phyloP scores from a whole-genome alignment of 1,284 basidiomycete genomes.

The Puccinia horiana region DNA sequence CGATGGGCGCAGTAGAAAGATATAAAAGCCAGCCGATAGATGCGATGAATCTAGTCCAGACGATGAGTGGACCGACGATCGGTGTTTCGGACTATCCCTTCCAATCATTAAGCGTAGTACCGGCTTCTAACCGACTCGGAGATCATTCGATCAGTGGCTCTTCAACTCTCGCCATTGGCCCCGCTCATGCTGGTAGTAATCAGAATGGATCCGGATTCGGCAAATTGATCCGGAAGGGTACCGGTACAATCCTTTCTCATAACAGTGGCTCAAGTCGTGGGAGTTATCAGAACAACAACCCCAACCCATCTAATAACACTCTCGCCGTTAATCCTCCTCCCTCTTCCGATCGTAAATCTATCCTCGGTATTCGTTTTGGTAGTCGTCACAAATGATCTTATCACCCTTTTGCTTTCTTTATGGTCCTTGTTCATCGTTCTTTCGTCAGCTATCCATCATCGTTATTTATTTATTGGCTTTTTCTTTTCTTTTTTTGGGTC shows the following conservation, averaged over 20 bases:
- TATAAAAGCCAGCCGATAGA: slow-evolving; percentile 12
- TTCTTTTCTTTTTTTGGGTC: background rate
- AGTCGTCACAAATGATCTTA: slow-evolving; percentile 19
- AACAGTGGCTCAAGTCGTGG: background rate
- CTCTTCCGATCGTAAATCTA: slow-evolving; percentile 19
- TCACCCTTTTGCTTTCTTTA: background rate
- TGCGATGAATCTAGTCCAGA: background rate
- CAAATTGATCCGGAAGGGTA: slow-evolving; percentile 26
- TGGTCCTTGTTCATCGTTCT: background rate
- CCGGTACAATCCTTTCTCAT: slow-evolving; percentile 30
- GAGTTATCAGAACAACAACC: background rate
- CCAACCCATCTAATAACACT: background rate
- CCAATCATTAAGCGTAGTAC: background rate
- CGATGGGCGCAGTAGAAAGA: background rate
- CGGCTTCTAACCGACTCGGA: background rate
- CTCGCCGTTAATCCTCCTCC: background rate
- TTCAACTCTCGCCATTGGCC: background rate
- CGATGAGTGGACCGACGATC: background rate
- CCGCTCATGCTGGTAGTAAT: background rate
- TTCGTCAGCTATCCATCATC: background rate
- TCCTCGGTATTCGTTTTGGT: slow-evolving; percentile 34
- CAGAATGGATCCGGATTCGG: slow-evolving; percentile 9
- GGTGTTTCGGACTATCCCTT: background rate
- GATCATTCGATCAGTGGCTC: background rate
- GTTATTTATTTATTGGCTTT: slow-evolving; percentile 11